Percentiles rank a stretch among this genome's conserved stretches.
Conservation (phyloP, 495 filamentous ascomycete species). For the Penicillium parvum region DNA sequence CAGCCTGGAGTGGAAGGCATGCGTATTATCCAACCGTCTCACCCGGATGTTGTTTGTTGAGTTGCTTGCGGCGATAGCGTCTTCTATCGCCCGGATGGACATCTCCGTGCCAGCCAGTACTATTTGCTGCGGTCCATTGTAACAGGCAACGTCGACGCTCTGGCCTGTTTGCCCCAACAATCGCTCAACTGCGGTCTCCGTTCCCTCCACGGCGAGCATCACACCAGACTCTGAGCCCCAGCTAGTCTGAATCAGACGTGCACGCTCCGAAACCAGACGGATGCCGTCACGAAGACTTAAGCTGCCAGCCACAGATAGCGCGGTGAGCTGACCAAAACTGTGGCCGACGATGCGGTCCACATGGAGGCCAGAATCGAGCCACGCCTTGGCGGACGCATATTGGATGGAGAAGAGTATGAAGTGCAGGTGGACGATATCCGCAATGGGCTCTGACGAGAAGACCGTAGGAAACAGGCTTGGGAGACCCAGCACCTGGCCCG, state of each 20-base stretch:
- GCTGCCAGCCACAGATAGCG: conserved; percentile 33
- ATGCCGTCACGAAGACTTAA: conserved; percentile 34
- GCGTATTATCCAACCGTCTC: conserved; percentile 40
- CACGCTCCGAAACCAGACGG: conserved; percentile 39
- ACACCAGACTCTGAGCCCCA: conserved; percentile 47
- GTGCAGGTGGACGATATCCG: conserved; percentile 43
- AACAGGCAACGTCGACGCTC: conserved; percentile 39
- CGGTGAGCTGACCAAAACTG: conserved; percentile 48
- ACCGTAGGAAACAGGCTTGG: conserved; percentile 45
- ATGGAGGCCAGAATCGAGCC: conserved; percentile 41
- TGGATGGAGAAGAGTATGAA: conserved; percentile 43
- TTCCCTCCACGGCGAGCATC: conserved; percentile 51
- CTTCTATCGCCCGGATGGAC: conserved; percentile 23
- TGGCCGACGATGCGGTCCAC: conserved; percentile 45
- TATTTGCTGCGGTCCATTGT: conserved; percentile 45
- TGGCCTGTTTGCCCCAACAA: background rate
- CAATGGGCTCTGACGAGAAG: conserved; percentile 35
- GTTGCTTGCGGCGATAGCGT: background rate
- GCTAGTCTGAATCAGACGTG: conserved; percentile 34
- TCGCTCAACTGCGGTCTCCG: conserved; percentile 22
- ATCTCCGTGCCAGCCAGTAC: conserved; percentile 40
- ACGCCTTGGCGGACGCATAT: conserved; percentile 43
- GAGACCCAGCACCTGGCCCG: conserved; percentile 22
- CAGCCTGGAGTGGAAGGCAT: conserved; percentile 50
- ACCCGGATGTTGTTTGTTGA: conserved; percentile 8